Base-by-base conservation (phyloP, 2,329 filamentous ascomycete genomes). In the Aaosphaeria pasadenensis region DNA sequence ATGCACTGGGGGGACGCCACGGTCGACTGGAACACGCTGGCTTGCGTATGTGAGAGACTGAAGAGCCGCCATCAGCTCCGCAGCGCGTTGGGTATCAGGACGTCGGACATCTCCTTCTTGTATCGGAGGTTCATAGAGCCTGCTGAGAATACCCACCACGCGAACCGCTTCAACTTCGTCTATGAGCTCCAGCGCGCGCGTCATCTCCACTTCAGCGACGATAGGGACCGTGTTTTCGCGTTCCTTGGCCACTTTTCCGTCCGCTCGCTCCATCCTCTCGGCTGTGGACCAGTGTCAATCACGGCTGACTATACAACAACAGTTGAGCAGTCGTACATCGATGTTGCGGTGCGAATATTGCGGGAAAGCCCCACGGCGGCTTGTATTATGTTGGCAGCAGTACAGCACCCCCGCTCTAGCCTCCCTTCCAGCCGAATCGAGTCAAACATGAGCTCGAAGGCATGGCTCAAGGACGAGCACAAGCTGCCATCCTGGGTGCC, bases 91-190 rank as follows among this genome's bases (percentile, higher is more conserved):
- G 33, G 33, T 7, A 7, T 36, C 33, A 36, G n/a, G 7, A 7
- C 33, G n/a, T 36, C 33, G 33, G n/a, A 36, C 13, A 36, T 36
- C 33, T 36, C 33, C 3, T 36, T 36, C 33, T 36, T 36, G 9
- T 36, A 11, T 13, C 4, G 4, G 33, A 3, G 33, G 4, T 36
- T 36, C 33, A 36, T 36, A 36, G 33, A 2, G 33, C 33, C 33
- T 11, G 45, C 4, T 13, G 39, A 47, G 39, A 47, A 43, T 9
- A 47, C 39, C 9, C 40, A 47, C 31, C 39, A 47, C 24, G 45
- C 45, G 29, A 47, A 47, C 5, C 39, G 45, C 29, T 47, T 47
- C 45, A 47, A 47, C 40, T 47, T 47, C 40, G 45, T 47, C 6
- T 43, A 47, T 7, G 40, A 47, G 45, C 45, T 47, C 39, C 39